These are phyloP conservation scores for Furcasterigmium sp. DNA, from an alignment of 2,329 filamentous ascomycete genomes.

Conservation along the genomic window DNA sequence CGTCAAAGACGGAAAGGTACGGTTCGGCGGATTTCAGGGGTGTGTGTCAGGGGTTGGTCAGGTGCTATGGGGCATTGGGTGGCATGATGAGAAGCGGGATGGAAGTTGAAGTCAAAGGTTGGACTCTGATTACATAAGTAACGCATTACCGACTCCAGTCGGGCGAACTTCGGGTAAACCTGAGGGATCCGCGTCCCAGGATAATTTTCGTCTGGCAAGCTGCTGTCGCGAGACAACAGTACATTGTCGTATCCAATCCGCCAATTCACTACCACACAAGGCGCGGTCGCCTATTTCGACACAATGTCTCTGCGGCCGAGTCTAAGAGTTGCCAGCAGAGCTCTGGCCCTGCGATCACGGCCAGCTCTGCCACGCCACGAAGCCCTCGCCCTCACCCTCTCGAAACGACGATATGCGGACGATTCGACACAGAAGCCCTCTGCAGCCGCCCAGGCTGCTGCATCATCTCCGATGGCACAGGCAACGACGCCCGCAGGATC, in stretches of 20 bases:
- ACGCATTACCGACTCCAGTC: too few relatives aligned
- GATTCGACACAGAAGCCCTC: slow-evolving; percentile 10
- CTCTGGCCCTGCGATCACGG: slow-evolving; percentile 31
- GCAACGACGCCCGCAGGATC: neutral
- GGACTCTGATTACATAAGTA: too few relatives aligned
- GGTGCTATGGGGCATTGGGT: neutral
- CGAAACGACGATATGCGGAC: slow-evolving; percentile 19
- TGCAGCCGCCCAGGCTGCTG: neutral
- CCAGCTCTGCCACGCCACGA: slow-evolving; percentile 18
- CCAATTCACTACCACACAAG: neutral
- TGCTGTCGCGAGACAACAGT: neutral
- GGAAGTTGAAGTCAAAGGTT: neutral
- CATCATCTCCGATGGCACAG: neutral
- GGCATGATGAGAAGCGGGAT: neutral
- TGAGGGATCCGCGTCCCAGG: neutral
- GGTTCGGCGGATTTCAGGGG: neutral
- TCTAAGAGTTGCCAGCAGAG: slow-evolving; percentile 36
- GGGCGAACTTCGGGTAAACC: too few relatives aligned
- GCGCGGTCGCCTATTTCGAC: neutral
- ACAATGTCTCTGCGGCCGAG: slow-evolving; percentile 52
- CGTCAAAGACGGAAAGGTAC: neutral
- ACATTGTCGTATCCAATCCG: neutral
- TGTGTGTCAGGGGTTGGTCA: neutral
- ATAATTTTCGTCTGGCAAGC: neutral
- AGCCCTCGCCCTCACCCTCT: slow-evolving; percentile 17